Percentiles rank a stretch among this genome's conserved stretches.
phyloP scores from a whole-genome alignment of 2,329 filamentous ascomycete genomes.

The Westerdykella sp. region DNA sequence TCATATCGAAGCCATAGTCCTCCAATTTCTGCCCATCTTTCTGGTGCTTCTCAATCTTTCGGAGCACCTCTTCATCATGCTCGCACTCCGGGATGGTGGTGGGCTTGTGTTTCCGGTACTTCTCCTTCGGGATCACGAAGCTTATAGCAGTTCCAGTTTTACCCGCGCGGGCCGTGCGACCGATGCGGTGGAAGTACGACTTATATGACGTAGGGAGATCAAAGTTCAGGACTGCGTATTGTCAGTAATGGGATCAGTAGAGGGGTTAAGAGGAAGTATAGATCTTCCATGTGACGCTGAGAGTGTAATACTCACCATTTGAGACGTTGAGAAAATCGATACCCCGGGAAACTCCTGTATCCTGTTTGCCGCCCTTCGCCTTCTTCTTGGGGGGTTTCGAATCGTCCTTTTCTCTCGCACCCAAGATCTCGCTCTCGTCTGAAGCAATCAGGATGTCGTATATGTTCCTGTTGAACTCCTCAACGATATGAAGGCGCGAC shows the following conservation, averaged over 20 bases:
- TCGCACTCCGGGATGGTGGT: conserved; percentile 71
- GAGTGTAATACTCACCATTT: conserved; percentile 18
- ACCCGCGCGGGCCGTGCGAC: conserved; percentile 83
- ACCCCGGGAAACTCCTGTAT: conserved; percentile 91
- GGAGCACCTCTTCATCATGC: conserved; percentile 77
- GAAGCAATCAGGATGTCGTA: conserved; percentile 98
- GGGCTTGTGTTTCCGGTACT: conserved; percentile 83
- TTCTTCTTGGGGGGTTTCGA: conserved; percentile 44
- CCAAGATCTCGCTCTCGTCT: conserved; percentile 81
- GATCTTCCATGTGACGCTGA: conserved; percentile 43
- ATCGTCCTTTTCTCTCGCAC: conserved; percentile 43
- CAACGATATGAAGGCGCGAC: conserved; percentile 85
- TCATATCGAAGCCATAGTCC: conserved; percentile 91
- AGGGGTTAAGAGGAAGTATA: neutral
- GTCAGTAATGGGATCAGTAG: neutral
- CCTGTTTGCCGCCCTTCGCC: conserved; percentile 63
- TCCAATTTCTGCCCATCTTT: conserved; percentile 77
- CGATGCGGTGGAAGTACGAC: conserved; percentile 95
- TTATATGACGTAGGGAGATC: conserved; percentile 83
- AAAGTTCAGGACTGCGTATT: conserved; percentile 73
- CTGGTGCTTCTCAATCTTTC: conserved; percentile 74
- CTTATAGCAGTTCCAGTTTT: conserved; percentile 93
- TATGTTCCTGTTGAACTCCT: conserved; percentile 93
- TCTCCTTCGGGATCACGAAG: conserved; percentile 77
- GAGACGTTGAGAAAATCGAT: conserved; percentile 92